Percentiles rank a stretch among this genome's conserved stretches.
Evolutionary conservation across 164 flowering plant species (phyloP).

Genomic region (Annona cherimola): DNA sequence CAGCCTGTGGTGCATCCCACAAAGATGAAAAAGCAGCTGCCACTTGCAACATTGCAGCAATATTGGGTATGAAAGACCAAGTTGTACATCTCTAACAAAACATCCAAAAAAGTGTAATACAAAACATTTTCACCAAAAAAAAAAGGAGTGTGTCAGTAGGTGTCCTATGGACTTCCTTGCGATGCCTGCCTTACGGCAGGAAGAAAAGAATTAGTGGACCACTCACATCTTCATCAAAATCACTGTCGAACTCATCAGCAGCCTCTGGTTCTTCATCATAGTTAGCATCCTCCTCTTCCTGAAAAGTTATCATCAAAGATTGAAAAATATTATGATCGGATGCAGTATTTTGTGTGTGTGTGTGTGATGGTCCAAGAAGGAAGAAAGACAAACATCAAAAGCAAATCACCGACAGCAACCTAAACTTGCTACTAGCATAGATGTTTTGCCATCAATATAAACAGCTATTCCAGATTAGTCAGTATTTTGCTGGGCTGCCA

Average conservation of each 20-base stretch:
- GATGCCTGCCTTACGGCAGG: not conserved
- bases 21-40: not conserved
- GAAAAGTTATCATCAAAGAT: conserved; percentile 9
- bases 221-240: conserved; percentile 93
- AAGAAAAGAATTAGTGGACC: not conserved
- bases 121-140: too few species aligned
- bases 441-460: too few species aligned
- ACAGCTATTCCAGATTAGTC: too few species aligned
- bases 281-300: conserved; percentile 77
- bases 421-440: too few species aligned
- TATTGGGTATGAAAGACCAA: not conserved
- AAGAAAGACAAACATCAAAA: too few species aligned
- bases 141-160: not conserved
- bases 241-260: conserved; percentile 95
- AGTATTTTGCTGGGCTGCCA: too few species aligned
- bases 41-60: not conserved
- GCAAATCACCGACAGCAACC: too few species aligned
- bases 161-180: not conserved
- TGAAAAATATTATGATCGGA: not conserved
- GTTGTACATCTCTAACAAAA: not conserved
- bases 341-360: not conserved
- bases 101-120: not conserved
- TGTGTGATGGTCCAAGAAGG: too few species aligned
- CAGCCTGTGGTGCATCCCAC: not conserved
- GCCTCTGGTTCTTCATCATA: conserved; percentile 78